Percentiles rank a stretch among this genome's conserved stretches.
Evolutionary conservation across 1,139 yeast species (phyloP).

Genomic region (Kurtzmaniella natalensis): DNA sequence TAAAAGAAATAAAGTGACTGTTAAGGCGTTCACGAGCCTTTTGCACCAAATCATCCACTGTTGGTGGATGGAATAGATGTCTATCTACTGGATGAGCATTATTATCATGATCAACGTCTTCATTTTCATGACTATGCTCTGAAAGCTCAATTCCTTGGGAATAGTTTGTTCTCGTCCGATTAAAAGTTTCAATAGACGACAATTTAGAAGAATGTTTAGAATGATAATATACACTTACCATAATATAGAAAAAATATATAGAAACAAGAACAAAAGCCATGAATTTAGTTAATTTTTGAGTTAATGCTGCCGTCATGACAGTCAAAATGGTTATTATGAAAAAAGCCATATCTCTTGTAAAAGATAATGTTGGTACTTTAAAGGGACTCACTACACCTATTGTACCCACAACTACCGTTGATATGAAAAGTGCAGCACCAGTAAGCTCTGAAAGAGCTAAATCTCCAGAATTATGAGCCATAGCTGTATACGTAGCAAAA

Average conservation of each 20-base stretch:
- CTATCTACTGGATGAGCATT: slow-evolving; percentile 17
- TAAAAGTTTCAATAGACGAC: not conserved
- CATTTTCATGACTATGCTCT: not conserved
- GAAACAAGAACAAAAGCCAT: slow-evolving; percentile 47
- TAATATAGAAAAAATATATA: slow-evolving; percentile 53
- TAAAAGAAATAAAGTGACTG: slow-evolving; percentile 26
- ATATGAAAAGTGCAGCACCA: slow-evolving; percentile 81
- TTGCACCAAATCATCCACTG: slow-evolving; percentile 24
- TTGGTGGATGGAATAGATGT: too few species aligned
- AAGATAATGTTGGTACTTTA: slow-evolving; percentile 45
- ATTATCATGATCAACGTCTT: not conserved
- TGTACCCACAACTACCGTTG: slow-evolving; percentile 69
- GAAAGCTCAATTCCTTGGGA: slow-evolving; percentile 6
- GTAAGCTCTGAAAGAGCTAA: slow-evolving; percentile 84
- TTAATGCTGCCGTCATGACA: slow-evolving; percentile 36
- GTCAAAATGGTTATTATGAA: slow-evolving; percentile 44
- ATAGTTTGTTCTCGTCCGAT: slow-evolving; percentile 26
- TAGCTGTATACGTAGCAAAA: slow-evolving; percentile 77
- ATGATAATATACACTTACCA: slow-evolving; percentile 33
- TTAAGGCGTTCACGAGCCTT: slow-evolving; percentile 24
- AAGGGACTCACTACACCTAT: slow-evolving; percentile 71
- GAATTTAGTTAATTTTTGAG: slow-evolving; percentile 40
- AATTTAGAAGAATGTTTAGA: slow-evolving; percentile 14
- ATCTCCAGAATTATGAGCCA: slow-evolving; percentile 61
- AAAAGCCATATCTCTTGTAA: slow-evolving; percentile 53